Evolutionary conservation across 2,329 filamentous ascomycete genomes (phyloP).

Genomic region (Xylaria digitata): DNA sequence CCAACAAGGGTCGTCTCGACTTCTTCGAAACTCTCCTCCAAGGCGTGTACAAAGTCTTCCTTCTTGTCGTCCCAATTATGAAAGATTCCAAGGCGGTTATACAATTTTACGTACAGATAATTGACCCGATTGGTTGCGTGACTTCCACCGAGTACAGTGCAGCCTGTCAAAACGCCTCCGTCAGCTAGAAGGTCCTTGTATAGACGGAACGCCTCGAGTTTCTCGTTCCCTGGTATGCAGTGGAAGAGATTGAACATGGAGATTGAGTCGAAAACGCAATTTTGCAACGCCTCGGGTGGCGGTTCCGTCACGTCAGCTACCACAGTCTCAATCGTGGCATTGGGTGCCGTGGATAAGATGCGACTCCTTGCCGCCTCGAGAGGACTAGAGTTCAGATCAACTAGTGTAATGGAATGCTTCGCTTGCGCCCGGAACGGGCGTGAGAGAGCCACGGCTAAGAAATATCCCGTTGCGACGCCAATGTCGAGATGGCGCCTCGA

Average conservation of each 20-base stretch:
- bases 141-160: conserved; percentile 52
- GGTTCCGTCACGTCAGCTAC: conserved; percentile 53
- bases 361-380: conserved; percentile 47
- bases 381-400: conserved; percentile 52
- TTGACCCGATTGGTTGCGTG: conserved; percentile 45
- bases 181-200: conserved; percentile 50
- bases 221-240: conserved; percentile 53
- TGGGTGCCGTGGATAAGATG: conserved; percentile 30
- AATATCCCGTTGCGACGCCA: conserved; percentile 39
- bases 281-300: conserved; percentile 45
- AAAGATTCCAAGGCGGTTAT: conserved; percentile 53
- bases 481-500: conserved; percentile 37
- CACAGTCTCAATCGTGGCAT: conserved; percentile 46
- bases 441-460: conserved; percentile 16
- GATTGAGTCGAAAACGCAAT: conserved; percentile 55
- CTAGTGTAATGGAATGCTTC: conserved; percentile 50
- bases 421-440: conserved; percentile 32
- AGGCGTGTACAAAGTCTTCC: conserved; percentile 47
- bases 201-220: conserved; percentile 49
- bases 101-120: conserved; percentile 46
- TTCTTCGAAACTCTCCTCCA: conserved; percentile 52
- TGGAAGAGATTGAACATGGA: conserved; percentile 58
- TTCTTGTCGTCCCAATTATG: conserved; percentile 48
- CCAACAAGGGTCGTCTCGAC: conserved; percentile 56
- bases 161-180: conserved; percentile 54